Conservation (phyloP, 495 filamentous ascomycete genomes). For the Schizothecium vesticola region DNA sequence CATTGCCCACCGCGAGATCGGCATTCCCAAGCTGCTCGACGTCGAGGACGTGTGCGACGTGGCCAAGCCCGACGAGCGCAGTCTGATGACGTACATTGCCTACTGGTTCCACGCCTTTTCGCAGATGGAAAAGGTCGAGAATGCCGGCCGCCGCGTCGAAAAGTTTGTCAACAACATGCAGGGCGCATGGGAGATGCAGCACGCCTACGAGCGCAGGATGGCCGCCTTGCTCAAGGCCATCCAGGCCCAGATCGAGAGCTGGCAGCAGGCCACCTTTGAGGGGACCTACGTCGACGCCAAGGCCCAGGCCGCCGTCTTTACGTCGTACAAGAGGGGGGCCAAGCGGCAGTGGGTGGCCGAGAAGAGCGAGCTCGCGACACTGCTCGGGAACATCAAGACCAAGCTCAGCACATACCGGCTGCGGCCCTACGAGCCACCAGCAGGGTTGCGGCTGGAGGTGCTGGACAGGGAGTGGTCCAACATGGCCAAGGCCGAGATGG, state of each 20-base stretch:
- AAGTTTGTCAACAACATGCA: slow-evolving; percentile 99
- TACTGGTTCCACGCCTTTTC: slow-evolving; percentile 99
- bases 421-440: slow-evolving; percentile 82
- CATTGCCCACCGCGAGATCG: slow-evolving; percentile 91
- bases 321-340: slow-evolving; percentile 75
- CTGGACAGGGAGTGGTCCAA: slow-evolving; percentile 77
- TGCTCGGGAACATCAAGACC: slow-evolving; percentile 98
- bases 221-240: slow-evolving; percentile 69
- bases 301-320: slow-evolving; percentile 73
- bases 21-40: slow-evolving; percentile 90
- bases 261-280: slow-evolving; percentile 75
- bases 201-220: slow-evolving; percentile 87
- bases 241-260: slow-evolving; percentile 61
- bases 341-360: slow-evolving; percentile 96
- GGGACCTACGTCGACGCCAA: slow-evolving; percentile 94
- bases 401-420: slow-evolving; percentile 93
- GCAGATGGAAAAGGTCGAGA: slow-evolving; percentile 95
- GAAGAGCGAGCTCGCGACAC: slow-evolving; percentile 86
- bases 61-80: slow-evolving; percentile 88
- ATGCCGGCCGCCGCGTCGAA: slow-evolving; percentile 90
- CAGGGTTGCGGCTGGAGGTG: slow-evolving; percentile 69
- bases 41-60: slow-evolving; percentile 99
- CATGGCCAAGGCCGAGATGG: slow-evolving; percentile 75
- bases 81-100: slow-evolving; percentile 98
- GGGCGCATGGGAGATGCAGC: slow-evolving; percentile 99